These are phyloP conservation scores for barley (Hordeum vulgare) DNA, from an alignment of 176 grass and related monocot genomes.

Conservation along the genomic window MorexV3_pseudomolecules_assembly NC_058524.1:46128252-46128751, in stretches of 20 bases:
- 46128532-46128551: not conserved
- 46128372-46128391: conserved; percentile 84
- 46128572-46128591: not conserved
- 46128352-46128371: conserved; percentile 67
- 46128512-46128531: conserved; percentile 76
- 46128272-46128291: conserved; percentile 87
- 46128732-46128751: conserved; percentile 83
- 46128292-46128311: conserved; percentile 65
- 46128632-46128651: conserved; percentile 99
- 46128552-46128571: conserved; percentile 22
- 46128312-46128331: conserved; percentile 96
- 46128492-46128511: conserved; percentile 75
- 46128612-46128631: conserved; percentile 9
- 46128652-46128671: conserved; percentile 86
- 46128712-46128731: conserved; percentile 95
- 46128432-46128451: conserved; percentile 86
- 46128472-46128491: conserved; percentile 75
- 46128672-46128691: conserved; percentile 87
- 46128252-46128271: conserved; percentile 87
- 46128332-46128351: conserved; percentile 91
- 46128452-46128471: conserved; percentile 72
- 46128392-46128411: conserved; percentile 83
- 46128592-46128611: not conserved
- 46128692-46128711: conserved; percentile 99
- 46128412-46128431: conserved; percentile 79